phyloP scores from a whole-genome alignment of 2,329 filamentous ascomycete genomes.

The Fonsecaea monophora region DNA sequence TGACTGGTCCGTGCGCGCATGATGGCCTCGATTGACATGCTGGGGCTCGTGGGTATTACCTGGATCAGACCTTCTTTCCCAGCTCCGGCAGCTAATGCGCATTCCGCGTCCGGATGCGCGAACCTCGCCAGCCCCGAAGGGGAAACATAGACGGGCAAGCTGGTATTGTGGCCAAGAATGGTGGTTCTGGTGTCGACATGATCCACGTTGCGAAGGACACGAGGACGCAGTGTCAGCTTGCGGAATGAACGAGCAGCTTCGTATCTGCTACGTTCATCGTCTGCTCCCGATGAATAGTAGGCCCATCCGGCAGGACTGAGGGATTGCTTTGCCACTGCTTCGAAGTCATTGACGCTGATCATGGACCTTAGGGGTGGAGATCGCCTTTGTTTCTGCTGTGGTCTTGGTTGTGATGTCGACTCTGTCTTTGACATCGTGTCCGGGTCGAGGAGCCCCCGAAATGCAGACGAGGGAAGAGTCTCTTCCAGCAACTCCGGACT shows the following conservation, averaged over 20 bases:
- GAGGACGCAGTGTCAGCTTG: conserved; percentile 56
- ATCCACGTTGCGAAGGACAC: conserved; percentile 52
- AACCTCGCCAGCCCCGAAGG: conserved; percentile 50
- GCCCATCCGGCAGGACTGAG: conserved; percentile 32
- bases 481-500: conserved; percentile 33
- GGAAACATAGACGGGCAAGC: conserved; percentile 52
- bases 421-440: conserved; percentile 8
- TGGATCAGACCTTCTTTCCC: conserved; percentile 43
- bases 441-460: conserved; percentile 24
- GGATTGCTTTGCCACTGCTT: conserved; percentile 45
- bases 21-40: conserved; percentile 24
- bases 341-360: conserved; percentile 50
- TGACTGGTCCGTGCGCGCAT: conserved; percentile 16
- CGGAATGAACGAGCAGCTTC: conserved; percentile 48
- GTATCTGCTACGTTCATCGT: conserved; percentile 32
- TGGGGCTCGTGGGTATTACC: conserved; percentile 24
- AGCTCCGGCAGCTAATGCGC: conserved; percentile 46
- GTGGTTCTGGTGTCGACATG: conserved; percentile 47
- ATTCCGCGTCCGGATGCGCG: conserved; percentile 46
- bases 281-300: conserved; percentile 29
- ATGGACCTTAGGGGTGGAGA: conserved; percentile 44
- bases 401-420: background rate
- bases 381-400: conserved; percentile 7
- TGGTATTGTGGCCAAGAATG: conserved; percentile 45
- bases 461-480: conserved; percentile 44